phyloP scores from a whole-genome alignment of 192 early-diverging fungal genomes.

The Coemansia sp. region DNA sequence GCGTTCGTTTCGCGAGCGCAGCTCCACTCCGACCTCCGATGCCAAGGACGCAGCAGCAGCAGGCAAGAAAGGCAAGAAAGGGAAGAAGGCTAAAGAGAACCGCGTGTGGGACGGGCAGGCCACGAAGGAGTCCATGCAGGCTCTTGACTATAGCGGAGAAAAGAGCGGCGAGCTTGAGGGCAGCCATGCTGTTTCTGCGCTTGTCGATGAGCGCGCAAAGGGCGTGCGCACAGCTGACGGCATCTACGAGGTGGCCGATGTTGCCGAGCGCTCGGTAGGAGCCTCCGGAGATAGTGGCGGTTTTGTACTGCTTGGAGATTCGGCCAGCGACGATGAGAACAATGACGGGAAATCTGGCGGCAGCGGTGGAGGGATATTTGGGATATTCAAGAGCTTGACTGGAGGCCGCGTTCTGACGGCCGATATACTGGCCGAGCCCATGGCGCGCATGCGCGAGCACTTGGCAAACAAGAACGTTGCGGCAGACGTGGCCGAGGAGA shows the following conservation, averaged over 20 bases:
- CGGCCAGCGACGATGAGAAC: slow-evolving; percentile 51
- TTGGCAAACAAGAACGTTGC: slow-evolving; percentile 92
- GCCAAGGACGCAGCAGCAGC: slow-evolving; percentile 4
- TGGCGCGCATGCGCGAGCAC: slow-evolving; percentile 88
- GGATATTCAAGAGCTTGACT: slow-evolving; percentile 69
- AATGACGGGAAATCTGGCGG: slow-evolving; percentile 28
- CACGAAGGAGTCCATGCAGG: slow-evolving; percentile 46
- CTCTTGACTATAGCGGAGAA: slow-evolving; percentile 42
- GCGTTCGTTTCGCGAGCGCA: slow-evolving; percentile 30
- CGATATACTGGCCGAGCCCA: slow-evolving; percentile 68
- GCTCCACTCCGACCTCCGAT: neutral
- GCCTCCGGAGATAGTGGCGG: slow-evolving; percentile 52
- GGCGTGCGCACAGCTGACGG: slow-evolving; percentile 65
- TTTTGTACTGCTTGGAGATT: slow-evolving; percentile 53
- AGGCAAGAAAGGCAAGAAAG: slow-evolving; percentile 35
- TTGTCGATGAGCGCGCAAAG: slow-evolving; percentile 58
- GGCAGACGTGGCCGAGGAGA: slow-evolving; percentile 75
- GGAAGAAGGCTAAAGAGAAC: slow-evolving; percentile 55
- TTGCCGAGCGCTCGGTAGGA: slow-evolving; percentile 49
- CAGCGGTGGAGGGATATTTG: slow-evolving; percentile 53
- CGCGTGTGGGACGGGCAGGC: slow-evolving; percentile 72
- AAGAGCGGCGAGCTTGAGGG: slow-evolving; percentile 3
- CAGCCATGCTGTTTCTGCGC: slow-evolving; percentile 10
- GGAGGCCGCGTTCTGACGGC: slow-evolving; percentile 67
- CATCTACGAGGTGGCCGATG: slow-evolving; percentile 73